phyloP scores from a whole-genome alignment of 805 yeast genomes.

The Candida rishiriensis region DNA sequence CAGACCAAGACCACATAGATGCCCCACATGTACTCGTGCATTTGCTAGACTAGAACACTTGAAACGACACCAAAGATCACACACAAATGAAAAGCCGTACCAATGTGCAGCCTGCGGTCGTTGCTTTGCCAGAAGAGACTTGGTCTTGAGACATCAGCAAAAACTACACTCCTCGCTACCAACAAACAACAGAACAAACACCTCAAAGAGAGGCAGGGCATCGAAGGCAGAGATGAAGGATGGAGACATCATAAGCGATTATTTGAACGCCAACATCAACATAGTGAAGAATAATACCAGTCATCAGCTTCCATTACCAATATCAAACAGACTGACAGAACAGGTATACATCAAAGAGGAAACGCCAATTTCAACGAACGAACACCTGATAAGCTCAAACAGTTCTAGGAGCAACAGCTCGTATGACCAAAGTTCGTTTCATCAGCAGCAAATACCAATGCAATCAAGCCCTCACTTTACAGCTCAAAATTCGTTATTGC shows the following conservation, averaged over 20 bases:
- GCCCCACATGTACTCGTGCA: constrained; percentile 87
- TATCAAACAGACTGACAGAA: constrained; percentile 1
- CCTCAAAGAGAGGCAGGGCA: constrained; percentile 29
- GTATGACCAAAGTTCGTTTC: constrained; percentile 6
- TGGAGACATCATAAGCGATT: constrained; percentile 32
- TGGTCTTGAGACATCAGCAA: constrained; percentile 90
- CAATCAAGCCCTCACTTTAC: neutral
- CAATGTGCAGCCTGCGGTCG: constrained; percentile 96
- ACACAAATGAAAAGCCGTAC: constrained; percentile 93
- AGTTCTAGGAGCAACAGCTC: constrained; percentile 12
- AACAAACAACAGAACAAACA: constrained; percentile 30
- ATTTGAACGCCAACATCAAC: constrained; percentile 46
- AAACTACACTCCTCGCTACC: constrained; percentile 69
- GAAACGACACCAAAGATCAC: constrained; percentile 89
- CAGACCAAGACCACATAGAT: constrained; percentile 90
- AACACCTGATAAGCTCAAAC: constrained; percentile 9
- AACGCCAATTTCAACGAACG: constrained; percentile 9
- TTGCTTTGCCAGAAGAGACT: constrained; percentile 86
- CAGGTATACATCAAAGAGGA: constrained; percentile 1
- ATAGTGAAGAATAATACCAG: constrained; percentile 48
- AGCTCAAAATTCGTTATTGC: constrained; percentile 1
- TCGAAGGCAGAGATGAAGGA: constrained; percentile 19
- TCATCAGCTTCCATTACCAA: constrained; percentile 42
- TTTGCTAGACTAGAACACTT: constrained; percentile 94
- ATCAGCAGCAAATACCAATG: constrained; percentile 7